A percentile compares a stretch with the other conserved stretches of the same genome.
Evolutionary conservation across 2,329 filamentous ascomycete species (phyloP).

Genomic region (Cladosporium colombiae): DNA sequence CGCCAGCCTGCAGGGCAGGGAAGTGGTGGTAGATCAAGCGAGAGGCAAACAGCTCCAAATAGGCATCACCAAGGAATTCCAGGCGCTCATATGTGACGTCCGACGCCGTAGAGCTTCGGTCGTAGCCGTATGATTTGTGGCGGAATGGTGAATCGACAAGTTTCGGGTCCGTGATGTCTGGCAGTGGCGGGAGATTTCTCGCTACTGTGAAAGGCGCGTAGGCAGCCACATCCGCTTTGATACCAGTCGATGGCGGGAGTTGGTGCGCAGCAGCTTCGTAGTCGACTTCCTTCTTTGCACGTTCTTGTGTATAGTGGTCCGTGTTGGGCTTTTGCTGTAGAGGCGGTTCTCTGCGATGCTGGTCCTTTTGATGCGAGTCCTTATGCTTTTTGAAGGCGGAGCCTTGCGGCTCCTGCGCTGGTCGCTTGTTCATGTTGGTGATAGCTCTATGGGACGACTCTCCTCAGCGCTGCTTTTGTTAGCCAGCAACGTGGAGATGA

Average conservation of each 20-base stretch:
- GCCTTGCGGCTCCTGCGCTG: conserved; percentile 18
- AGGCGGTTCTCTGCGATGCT: conserved; percentile 6
- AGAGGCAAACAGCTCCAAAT: conserved; percentile 75
- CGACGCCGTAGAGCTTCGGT: conserved; percentile 30
- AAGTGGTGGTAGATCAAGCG: conserved; percentile 75
- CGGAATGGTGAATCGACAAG: conserved; percentile 35
- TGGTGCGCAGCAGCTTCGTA: conserved; percentile 24
- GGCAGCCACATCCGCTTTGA: conserved; percentile 22
- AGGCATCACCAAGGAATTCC: conserved; percentile 87
- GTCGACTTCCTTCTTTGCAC: conserved; percentile 14
- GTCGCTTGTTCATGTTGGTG: conserved; percentile 26
- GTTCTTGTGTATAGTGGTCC: background rate
- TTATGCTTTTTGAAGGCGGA: conserved; percentile 27
- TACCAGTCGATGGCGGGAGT: conserved; percentile 25
- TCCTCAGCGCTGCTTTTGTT: conserved; percentile 34
- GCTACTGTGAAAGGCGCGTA: conserved; percentile 27
- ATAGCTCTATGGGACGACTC: conserved; percentile 25
- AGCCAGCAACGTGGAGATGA: conserved; percentile 37
- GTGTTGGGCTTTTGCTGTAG: background rate
- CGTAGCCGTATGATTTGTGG: conserved; percentile 31
- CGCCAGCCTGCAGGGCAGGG: conserved; percentile 63
- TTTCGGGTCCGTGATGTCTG: conserved; percentile 27
- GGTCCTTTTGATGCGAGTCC: conserved; percentile 10
- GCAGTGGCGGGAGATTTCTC: conserved; percentile 33
- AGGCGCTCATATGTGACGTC: conserved; percentile 70